phyloP scores from a whole-genome alignment of 148 eudicot species.

The Fagopyrum tataricum region DNA sequence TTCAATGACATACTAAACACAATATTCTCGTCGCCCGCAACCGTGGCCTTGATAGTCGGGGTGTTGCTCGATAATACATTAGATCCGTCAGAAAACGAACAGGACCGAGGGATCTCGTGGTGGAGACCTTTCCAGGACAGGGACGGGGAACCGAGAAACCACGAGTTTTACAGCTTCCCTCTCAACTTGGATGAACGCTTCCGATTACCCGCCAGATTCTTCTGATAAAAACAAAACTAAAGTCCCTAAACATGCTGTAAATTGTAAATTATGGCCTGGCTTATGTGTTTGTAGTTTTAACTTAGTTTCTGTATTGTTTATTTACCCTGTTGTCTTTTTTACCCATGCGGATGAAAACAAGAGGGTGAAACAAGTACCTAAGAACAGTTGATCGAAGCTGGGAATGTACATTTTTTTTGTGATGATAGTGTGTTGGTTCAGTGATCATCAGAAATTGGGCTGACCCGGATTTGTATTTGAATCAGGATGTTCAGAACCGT shows the following conservation, averaged over 20 bases:
- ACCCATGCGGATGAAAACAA: background rate
- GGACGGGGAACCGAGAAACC: slow-evolving; percentile 73
- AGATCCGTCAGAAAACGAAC: slow-evolving; percentile 31
- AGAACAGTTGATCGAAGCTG: background rate
- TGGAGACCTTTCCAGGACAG: slow-evolving; percentile 69
- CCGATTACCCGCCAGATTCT: slow-evolving; percentile 66
- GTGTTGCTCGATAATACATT: slow-evolving; percentile 62
- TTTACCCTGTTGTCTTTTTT: background rate
- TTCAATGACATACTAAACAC: slow-evolving; percentile 84
- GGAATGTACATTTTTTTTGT: background rate
- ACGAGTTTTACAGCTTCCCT: slow-evolving; percentile 86
- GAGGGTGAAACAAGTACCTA: background rate
- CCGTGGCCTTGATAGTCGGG: slow-evolving; percentile 75
- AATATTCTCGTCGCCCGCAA: slow-evolving; percentile 73
- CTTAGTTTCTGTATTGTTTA: background rate
- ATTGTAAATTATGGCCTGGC: slow-evolving; percentile 1
- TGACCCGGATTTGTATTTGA: no score
- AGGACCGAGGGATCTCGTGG: slow-evolving; percentile 87
- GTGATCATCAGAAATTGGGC: background rate
- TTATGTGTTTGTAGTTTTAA: background rate
- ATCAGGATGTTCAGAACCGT: no score
- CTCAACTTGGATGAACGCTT: slow-evolving; percentile 57
- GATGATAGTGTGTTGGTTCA: background rate
- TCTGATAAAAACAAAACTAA: slow-evolving; percentile 9
- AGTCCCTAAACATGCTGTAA: background rate